A percentile compares a stretch with the other conserved stretches of the same genome.
phyloP scores from a whole-genome alignment of 2,329 filamentous ascomycete genomes.

The Fonsecaea erecta region DNA sequence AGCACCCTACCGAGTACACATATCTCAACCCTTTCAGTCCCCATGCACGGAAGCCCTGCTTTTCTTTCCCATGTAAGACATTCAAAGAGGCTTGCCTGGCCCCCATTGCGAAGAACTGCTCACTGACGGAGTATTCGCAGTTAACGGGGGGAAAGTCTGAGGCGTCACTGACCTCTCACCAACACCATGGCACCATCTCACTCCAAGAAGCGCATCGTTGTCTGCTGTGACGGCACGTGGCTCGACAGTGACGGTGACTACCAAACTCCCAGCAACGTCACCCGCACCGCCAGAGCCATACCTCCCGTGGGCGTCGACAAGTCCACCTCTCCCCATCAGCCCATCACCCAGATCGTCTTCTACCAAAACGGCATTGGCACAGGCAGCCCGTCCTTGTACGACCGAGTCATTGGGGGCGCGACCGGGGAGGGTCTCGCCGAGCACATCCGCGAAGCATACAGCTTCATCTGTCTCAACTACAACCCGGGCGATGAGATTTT shows the following conservation, averaged over 20 bases:
- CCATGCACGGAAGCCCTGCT: neutral
- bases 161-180: neutral
- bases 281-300: conserved; percentile 42
- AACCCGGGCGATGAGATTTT: conserved; percentile 45
- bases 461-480: conserved; percentile 45
- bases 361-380: conserved; percentile 44
- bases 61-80: neutral
- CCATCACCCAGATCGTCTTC: conserved; percentile 42
- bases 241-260: conserved; percentile 41
- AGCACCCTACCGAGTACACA: too few species aligned
- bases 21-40: conserved; percentile 1
- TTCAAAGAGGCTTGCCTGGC: neutral
- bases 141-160: neutral
- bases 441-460: conserved; percentile 40
- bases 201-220: conserved; percentile 41
- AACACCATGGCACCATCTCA: conserved; percentile 18
- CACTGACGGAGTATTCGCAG: neutral
- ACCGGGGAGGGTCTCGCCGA: conserved; percentile 37
- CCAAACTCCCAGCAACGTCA: conserved; percentile 43
- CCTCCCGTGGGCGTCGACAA: conserved; percentile 38
- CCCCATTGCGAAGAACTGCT: neutral
- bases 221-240: conserved; percentile 45
- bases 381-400: conserved; percentile 35
- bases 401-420: conserved; percentile 39
- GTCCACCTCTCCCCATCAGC: conserved; percentile 24